Evolutionary conservation across 257 asterid species (phyloP), one percentile per base, ranked within the genome.

Genomic region (Gardenia jasminoides): DNA sequence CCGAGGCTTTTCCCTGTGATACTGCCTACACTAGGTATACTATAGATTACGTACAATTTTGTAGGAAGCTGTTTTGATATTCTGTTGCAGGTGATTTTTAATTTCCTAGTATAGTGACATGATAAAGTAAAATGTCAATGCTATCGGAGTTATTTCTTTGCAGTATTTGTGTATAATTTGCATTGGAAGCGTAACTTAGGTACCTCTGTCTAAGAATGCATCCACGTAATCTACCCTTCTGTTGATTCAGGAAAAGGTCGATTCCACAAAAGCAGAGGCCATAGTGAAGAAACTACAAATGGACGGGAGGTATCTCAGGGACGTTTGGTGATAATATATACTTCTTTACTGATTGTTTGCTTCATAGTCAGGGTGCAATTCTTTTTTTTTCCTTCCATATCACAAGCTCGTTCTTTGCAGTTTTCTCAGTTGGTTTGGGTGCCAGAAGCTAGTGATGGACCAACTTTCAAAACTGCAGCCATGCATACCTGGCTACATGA

Each of bases 271-370:
- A 85, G 90, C 96, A 4, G 96, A 91, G 88, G 91, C 90, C 70
- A 74, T 77, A 39, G 96, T 91, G 82, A 91, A 91, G 86, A 85
- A 89, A 82, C 91, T 91, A 81, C 96, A 91, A 78, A 89, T 85
- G 87, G 91, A 91, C 76, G 96, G 96, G 64, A 84, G 96, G 64
- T 91, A 91, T 80, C 85, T 89, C 78, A 89, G 96, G 90, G 96
- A 91, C 52, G 94, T 91, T 59, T 91, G 96, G 96, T 91, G 87
- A 91, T 71, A 56, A 44, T 19, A 4, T 31, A 43, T 10, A 20
- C 62, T 61, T 76, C 46, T 48, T 33, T 59, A 52, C 33, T 16
- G 39, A 65, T 39, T 71, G 65, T 70, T 65, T 54, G 76, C 44
- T 43, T 62, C 81, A 36, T 56, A 46, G 70, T 11, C 48, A 66